Conservation (phyloP, 495 filamentous ascomycete species). For the Letharia columbiana region DNA sequence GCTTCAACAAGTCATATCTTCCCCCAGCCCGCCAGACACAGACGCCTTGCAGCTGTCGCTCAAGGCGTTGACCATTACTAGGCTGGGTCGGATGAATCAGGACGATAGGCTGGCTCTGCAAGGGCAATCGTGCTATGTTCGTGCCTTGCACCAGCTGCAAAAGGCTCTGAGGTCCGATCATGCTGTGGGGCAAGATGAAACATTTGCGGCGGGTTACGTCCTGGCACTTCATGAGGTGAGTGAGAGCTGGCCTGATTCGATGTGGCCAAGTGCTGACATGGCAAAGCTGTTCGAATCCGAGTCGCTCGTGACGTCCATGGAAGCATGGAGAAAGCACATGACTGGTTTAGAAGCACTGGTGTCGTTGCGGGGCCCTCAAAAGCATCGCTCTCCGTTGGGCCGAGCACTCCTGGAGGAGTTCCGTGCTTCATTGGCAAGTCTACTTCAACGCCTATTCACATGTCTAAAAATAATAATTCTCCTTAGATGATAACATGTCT, state of each 20-base stretch:
- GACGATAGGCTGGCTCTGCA: background rate
- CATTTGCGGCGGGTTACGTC: background rate
- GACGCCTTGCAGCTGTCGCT: background rate
- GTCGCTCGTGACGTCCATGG: conserved; percentile 2
- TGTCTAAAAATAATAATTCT: background rate
- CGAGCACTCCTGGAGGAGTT: conserved; percentile 1
- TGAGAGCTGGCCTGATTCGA: background rate
- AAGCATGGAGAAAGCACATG: conserved; percentile 5
- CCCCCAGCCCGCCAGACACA: background rate
- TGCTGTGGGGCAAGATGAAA: conserved; percentile 1
- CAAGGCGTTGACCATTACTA: background rate
- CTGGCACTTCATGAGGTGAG: conserved; percentile 2
- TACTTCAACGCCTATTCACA: background rate
- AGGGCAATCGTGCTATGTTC: background rate
- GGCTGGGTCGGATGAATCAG: conserved; percentile 1
- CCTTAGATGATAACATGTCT: background rate
- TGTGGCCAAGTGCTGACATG: background rate
- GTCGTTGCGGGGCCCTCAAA: background rate
- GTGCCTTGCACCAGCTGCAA: conserved; percentile 3
- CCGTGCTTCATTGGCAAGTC: background rate
- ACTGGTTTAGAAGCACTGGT: background rate
- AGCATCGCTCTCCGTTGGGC: background rate
- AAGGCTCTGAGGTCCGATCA: background rate
- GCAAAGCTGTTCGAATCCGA: conserved; percentile 1
- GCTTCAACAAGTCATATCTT: conserved; percentile 1